These are phyloP conservation scores for Eruca vesicaria DNA, from an alignment of 441 rosid genomes.

Conservation along the genomic window DNA sequence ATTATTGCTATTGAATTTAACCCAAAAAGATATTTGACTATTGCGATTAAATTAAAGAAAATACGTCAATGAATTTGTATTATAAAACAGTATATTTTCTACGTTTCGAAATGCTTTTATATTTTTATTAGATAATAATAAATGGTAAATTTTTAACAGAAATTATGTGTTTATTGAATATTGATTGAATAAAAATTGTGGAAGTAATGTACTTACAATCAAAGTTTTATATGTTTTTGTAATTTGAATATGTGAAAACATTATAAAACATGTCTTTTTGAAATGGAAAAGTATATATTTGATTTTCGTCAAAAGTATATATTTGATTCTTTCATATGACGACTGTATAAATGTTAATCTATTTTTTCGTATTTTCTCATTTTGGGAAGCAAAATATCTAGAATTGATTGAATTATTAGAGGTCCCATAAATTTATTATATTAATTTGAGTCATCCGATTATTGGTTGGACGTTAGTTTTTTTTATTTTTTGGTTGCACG, in stretches of 20 bases:
- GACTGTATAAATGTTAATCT: no score
- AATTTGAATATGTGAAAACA: no score
- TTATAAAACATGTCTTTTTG: no score
- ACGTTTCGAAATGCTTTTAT: no score
- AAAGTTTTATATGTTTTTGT: no score
- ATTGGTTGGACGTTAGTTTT: neutral
- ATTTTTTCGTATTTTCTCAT: neutral
- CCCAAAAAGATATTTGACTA: neutral
- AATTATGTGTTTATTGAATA: neutral
- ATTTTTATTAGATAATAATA: no score
- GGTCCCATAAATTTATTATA: neutral
- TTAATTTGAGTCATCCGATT: no score
- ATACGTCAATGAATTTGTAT: neutral
- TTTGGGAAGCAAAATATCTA: neutral
- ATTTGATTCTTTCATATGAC: neutral
- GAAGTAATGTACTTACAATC: no score
- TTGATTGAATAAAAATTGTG: neutral
- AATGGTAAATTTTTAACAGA: no score
- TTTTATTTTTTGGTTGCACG: no score
- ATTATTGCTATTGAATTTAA: neutral
- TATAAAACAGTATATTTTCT: neutral
- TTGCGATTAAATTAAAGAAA: neutral
- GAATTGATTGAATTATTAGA: neutral
- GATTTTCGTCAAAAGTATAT: no score
- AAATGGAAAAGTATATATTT: neutral